A percentile compares a stretch with the other conserved stretches of the same genome.
Evolutionary conservation across 2,329 filamentous ascomycete species (phyloP).

Genomic region (Xylariaceae sp.): DNA sequence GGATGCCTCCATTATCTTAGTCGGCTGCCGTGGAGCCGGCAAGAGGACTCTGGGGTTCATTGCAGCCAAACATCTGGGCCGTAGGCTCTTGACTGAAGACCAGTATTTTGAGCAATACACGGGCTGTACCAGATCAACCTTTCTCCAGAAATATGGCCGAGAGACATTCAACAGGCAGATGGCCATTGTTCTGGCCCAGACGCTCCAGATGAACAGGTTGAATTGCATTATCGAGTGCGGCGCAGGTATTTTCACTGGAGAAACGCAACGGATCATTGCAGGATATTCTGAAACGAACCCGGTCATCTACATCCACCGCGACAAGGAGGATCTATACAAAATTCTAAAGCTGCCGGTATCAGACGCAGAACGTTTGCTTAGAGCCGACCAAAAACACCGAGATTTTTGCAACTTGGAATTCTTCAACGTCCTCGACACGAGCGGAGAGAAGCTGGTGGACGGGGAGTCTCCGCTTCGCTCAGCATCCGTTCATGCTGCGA

Average conservation of each 20-base stretch:
- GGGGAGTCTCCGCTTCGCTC: constrained; percentile 34
- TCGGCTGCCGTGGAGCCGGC: constrained; percentile 67
- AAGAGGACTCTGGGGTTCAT: constrained; percentile 72
- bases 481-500: constrained; percentile 51
- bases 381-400: constrained; percentile 53
- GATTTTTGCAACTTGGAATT: constrained; percentile 68
- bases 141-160: constrained; percentile 57
- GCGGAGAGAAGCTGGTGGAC: constrained; percentile 29
- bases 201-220: constrained; percentile 55
- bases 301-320: constrained; percentile 66
- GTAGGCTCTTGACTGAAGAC: constrained; percentile 65
- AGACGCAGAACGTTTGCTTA: constrained; percentile 54
- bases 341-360: constrained; percentile 47
- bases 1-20: constrained; percentile 65
- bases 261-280: constrained; percentile 53
- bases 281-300: constrained; percentile 62
- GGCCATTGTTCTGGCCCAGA: constrained; percentile 56
- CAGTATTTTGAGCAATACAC: constrained; percentile 62
- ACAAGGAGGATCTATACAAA: constrained; percentile 57
- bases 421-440: constrained; percentile 58
- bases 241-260: constrained; percentile 59
- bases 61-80: constrained; percentile 62
- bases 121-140: constrained; percentile 56
- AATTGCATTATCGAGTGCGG: constrained; percentile 68
- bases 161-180: constrained; percentile 60